Evolutionary conservation across 2,329 filamentous ascomycete species (phyloP), one percentile per base, ranked within the genome.

Genomic region (Talaromyces sp.): DNA sequence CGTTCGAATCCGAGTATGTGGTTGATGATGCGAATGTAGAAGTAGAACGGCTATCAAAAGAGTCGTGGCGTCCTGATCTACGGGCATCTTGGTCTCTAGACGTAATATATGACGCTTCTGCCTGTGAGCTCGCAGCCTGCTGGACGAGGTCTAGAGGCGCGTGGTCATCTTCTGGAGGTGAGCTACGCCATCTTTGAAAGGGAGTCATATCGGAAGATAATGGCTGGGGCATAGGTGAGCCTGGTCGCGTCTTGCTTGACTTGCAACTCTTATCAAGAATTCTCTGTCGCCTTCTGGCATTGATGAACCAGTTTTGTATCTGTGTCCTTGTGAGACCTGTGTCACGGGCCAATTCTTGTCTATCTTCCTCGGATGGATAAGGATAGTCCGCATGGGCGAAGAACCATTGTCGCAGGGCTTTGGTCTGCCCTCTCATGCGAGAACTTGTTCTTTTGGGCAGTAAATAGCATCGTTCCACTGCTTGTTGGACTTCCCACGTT

Each of bases 281-380:
- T 80, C 69, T 7, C 80, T 82, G 78, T 1, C 81, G 80, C 7
- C 82, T 76, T 21, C 81, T 74, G 0, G 80, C 80, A 65, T 83
- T 83, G 23, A 80, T 76, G 66, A 83, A 83, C 81, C 81, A 83
- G 58, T 81, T 81, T 23, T 77, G 71, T 2, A 83, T 76, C 37
- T 81, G 79, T 1, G 74, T 79, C 57, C 72, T 72, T 21, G 76
- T 81, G 16, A 83, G 73, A 0, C 80, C 81, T 0, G 81, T 81
- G 63, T 81, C 73, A 3, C 69, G 66, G 11, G 75, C 71, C 0
- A 83, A 72, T 2, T 67, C 63, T 0, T 68, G 58, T 59, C 82
- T 82, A 58, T 83, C 77, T 8, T 80, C 75, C 28, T 82, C 79
- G 1, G 75, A 76, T 1, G 81, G 81, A 64, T 83, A 83, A 1